phyloP scores from a whole-genome alignment of 192 early-diverging fungal species.

The Entomortierella lignicola region DNA sequence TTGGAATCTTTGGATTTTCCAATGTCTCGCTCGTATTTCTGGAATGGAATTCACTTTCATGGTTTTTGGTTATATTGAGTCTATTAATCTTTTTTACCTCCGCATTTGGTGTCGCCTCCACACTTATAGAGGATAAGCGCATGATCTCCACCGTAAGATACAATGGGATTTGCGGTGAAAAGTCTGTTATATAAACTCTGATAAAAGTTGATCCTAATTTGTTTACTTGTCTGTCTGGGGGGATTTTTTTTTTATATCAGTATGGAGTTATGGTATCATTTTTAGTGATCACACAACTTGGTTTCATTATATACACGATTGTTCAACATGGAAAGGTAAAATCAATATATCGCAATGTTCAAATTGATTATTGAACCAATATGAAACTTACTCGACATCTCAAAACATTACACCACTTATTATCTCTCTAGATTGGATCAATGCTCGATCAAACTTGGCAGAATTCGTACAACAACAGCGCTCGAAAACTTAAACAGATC shows the following conservation, averaged over 20 bases:
- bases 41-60: conserved; percentile 11
- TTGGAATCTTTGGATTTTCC: conserved; percentile 12
- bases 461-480: conserved; percentile 11
- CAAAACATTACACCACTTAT: too few relatives aligned
- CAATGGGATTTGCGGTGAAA: neutral
- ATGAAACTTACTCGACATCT: neutral
- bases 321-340: conserved; percentile 34
- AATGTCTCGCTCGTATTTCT: conserved; percentile 1
- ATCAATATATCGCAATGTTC: neutral
- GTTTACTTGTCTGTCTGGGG: neutral
- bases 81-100: conserved; percentile 21
- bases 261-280: conserved; percentile 13
- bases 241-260: conserved; percentile 11
- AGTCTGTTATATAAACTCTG: neutral
- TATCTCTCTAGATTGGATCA: conserved; percentile 15
- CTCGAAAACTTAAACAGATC: conserved; percentile 14
- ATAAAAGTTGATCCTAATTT: neutral
- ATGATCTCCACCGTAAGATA: conserved; percentile 13
- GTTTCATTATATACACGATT: conserved; percentile 7
- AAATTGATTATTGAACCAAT: neutral
- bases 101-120: conserved; percentile 10
- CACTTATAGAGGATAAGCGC: neutral
- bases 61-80: conserved; percentile 17
- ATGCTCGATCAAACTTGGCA: conserved; percentile 30
- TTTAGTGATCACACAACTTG: conserved; percentile 14